phyloP scores from a whole-genome alignment of 768 basidiomycete genomes.

The Trametes gibbosa region DNA sequence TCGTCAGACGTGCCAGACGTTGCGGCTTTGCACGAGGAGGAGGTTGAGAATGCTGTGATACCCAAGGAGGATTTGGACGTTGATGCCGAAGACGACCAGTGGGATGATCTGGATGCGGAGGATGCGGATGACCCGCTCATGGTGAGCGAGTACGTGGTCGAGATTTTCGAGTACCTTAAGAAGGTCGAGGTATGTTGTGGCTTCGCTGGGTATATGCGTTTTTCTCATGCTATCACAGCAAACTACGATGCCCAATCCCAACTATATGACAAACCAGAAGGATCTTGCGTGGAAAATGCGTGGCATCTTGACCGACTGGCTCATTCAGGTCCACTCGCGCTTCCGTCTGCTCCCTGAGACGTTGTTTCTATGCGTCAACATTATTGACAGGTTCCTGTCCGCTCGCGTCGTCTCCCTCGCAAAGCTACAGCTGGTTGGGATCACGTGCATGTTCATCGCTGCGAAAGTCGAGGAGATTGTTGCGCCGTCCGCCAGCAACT shows the following conservation, averaged over 20 bases:
- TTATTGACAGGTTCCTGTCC: constrained; percentile 68
- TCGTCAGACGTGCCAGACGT: constrained; percentile 60
- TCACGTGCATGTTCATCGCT: constrained; percentile 83
- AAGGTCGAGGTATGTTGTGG: constrained; percentile 64
- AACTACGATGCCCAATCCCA: constrained; percentile 74
- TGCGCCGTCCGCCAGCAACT: constrained; percentile 79
- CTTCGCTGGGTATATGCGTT: constrained; percentile 14
- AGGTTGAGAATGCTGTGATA: constrained; percentile 28
- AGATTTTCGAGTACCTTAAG: constrained; percentile 92
- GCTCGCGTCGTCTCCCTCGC: constrained; percentile 56
- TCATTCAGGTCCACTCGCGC: constrained; percentile 85
- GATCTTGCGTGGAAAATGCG: constrained; percentile 90
- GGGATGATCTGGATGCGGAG: constrained; percentile 92
- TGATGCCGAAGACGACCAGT: constrained; percentile 62
- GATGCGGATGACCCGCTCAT: constrained; percentile 93
- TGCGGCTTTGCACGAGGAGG: constrained; percentile 40
- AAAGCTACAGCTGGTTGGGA: constrained; percentile 78
- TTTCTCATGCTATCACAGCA: constrained; percentile 41
- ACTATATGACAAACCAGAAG: constrained; percentile 82
- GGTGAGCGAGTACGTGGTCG: constrained; percentile 94
- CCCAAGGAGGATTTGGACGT: constrained; percentile 54
- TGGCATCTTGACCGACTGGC: constrained; percentile 87
- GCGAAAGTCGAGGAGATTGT: constrained; percentile 93
- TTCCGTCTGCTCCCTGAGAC: constrained; percentile 89
- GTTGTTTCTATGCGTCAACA: constrained; percentile 84